A percentile compares a stretch with the other conserved stretches of the same genome.
Conservation (phyloP, 1,284 basidiomycete genomes). For the Grifola frondosa region DNA sequence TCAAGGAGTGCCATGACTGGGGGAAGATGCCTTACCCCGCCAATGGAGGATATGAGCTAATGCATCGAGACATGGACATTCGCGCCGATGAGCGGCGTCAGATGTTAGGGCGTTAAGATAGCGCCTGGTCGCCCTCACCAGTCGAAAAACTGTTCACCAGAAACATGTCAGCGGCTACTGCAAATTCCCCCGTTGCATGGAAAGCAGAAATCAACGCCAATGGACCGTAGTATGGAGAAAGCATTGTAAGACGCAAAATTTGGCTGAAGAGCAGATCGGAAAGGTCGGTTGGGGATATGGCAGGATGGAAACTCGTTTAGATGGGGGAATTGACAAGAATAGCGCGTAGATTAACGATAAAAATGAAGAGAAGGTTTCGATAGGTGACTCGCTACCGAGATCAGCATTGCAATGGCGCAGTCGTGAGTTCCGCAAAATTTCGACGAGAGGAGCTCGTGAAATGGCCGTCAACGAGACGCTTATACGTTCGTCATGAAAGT, state of each 20-base stretch:
- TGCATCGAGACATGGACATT: conserved; percentile 72
- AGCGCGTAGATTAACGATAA: conserved; percentile 71
- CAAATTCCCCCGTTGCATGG: conserved; percentile 80
- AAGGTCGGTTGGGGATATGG: conserved; percentile 74
- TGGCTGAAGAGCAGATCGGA: conserved; percentile 79
- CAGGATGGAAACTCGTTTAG: conserved; percentile 80
- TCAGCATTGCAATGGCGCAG: conserved; percentile 50
- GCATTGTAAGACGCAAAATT: conserved; percentile 70
- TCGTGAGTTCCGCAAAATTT: conserved; percentile 63
- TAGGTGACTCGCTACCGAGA: conserved; percentile 24
- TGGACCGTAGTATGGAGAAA: conserved; percentile 65
- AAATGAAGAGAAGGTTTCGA: conserved; percentile 57
- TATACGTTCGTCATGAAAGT: too few relatives aligned
- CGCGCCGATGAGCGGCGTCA: conserved; percentile 55
- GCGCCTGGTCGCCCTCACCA: too few relatives aligned
- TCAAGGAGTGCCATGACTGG: conserved; percentile 48
- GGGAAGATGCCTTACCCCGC: conserved; percentile 20
- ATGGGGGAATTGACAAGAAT: conserved; percentile 65
- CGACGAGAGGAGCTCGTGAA: conserved; percentile 60
- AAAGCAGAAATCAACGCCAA: conserved; percentile 66
- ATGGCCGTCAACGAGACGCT: too few relatives aligned
- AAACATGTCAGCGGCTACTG: conserved; percentile 64
- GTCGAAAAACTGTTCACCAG: conserved; percentile 68
- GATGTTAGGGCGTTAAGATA: too few relatives aligned
- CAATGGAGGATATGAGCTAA: conserved; percentile 41